phyloP scores from a whole-genome alignment of 1,284 basidiomycete species.

The Naganishia cerealis region DNA sequence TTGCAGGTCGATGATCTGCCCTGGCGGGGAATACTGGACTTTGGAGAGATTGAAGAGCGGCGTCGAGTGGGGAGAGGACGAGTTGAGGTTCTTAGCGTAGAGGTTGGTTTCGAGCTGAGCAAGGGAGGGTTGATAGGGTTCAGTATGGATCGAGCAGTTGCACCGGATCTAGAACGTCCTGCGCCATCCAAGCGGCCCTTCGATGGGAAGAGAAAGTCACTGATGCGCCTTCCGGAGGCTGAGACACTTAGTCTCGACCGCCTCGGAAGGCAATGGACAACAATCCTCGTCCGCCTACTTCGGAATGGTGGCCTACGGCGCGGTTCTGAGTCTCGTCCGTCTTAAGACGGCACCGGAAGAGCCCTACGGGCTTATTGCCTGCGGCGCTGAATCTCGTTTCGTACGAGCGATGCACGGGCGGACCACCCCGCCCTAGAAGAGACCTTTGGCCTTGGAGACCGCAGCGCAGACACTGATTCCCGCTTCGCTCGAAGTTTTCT shows the following conservation, averaged over 20 bases:
- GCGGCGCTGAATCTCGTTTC: too few species aligned
- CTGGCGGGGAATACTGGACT: constrained; percentile 84
- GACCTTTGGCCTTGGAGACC: too few species aligned
- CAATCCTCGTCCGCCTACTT: constrained; percentile 42
- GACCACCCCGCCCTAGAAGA: too few species aligned
- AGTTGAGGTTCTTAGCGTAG: constrained; percentile 34
- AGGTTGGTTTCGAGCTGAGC: constrained; percentile 16
- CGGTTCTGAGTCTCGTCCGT: too few species aligned
- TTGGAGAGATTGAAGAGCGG: constrained; percentile 80
- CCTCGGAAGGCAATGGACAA: neutral
- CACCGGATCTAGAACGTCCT: constrained; percentile 45
- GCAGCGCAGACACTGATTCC: too few species aligned
- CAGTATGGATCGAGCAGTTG: constrained; percentile 15
- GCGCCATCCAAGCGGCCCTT: constrained; percentile 24
- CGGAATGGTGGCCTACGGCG: constrained; percentile 45
- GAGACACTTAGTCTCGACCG: too few species aligned
- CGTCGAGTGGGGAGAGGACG: neutral
- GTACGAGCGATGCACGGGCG: too few species aligned
- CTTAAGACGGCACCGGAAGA: constrained; percentile 8
- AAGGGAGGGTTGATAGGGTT: neutral
- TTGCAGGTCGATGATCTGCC: constrained; percentile 72
- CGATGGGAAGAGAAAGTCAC: too few species aligned
- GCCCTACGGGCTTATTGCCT: neutral
- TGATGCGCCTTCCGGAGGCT: too few species aligned
- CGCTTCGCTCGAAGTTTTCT: too few species aligned